These are phyloP conservation scores for Suillus subalutaceus DNA, from an alignment of 768 basidiomycete genomes.

Conservation along the genomic window DNA sequence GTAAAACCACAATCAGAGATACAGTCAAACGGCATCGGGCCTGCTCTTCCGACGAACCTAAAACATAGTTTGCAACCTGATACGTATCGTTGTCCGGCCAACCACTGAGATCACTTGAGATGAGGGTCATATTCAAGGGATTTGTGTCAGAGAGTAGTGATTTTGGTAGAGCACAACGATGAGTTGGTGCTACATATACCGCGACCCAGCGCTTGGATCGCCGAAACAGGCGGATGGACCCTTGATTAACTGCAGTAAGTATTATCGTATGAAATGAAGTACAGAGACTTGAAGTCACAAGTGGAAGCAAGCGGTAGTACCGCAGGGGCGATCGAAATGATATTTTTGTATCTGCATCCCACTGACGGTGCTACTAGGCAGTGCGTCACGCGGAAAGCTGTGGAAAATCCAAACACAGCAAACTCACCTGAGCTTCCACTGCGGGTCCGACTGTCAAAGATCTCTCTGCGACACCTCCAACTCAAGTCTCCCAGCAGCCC, in stretches of 20 bases:
- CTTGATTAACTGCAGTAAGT: not conserved
- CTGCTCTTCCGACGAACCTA: not conserved
- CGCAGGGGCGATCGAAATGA: not conserved
- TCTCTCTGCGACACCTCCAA: no score
- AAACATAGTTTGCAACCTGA: not conserved
- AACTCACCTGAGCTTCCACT: no score
- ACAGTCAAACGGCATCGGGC: not conserved
- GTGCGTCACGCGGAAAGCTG: not conserved
- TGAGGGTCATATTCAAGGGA: not conserved
- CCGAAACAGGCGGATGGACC: not conserved
- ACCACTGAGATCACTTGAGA: not conserved
- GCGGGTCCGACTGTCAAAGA: no score
- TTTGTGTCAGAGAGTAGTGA: not conserved
- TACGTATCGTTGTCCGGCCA: not conserved
- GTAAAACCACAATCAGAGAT: not conserved
- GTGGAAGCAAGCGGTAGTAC: not conserved
- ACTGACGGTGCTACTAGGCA: not conserved
- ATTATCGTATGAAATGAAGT: not conserved
- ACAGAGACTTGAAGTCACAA: not conserved
- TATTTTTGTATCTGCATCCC: not conserved
- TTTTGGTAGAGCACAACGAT: not conserved
- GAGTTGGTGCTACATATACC: not conserved
- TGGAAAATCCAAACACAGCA: no score
- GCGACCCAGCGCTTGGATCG: not conserved
- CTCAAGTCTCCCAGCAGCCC: no score